These are phyloP conservation scores for Thalassiosira profunda DNA, from an alignment of 108 stramenopile genomes.

Conservation along the genomic window DNA sequence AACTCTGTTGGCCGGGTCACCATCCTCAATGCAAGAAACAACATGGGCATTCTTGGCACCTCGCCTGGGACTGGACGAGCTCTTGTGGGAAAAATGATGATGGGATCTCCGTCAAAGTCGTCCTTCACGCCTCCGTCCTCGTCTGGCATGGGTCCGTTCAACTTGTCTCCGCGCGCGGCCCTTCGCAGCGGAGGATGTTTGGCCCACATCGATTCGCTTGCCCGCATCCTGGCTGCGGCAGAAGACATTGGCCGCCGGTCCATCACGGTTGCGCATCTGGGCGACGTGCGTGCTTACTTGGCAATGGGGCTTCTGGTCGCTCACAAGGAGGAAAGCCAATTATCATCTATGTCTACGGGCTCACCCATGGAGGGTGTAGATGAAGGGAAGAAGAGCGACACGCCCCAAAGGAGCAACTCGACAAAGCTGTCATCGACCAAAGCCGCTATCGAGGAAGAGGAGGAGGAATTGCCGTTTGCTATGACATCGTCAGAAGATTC, in stretches of 20 bases:
- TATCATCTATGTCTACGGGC: constrained; percentile 55
- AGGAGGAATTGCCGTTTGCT: constrained; percentile 87
- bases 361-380: constrained; percentile 82
- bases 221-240: constrained; percentile 78
- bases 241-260: constrained; percentile 91
- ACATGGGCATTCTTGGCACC: constrained; percentile 84
- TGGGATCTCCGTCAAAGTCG: constrained; percentile 35
- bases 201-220: constrained; percentile 68
- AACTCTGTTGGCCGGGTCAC: constrained; percentile 40
- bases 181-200: constrained; percentile 47
- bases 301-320: constrained; percentile 75
- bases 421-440: constrained; percentile 25
- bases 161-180: constrained; percentile 36
- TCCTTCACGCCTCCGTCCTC: constrained; percentile 10
- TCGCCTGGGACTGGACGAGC: constrained; percentile 91
- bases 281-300: constrained; percentile 81
- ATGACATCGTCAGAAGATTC: constrained; percentile 44
- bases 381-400: constrained; percentile 51
- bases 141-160: constrained; percentile 19
- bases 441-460: constrained; percentile 58
- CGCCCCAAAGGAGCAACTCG: neutral
- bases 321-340: constrained; percentile 48
- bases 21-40: constrained; percentile 41
- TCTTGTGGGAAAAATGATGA: constrained; percentile 71
- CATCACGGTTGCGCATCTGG: constrained; percentile 88